Conservation (phyloP, 139 green algal species). For the Trebouxia sp. region DNA sequence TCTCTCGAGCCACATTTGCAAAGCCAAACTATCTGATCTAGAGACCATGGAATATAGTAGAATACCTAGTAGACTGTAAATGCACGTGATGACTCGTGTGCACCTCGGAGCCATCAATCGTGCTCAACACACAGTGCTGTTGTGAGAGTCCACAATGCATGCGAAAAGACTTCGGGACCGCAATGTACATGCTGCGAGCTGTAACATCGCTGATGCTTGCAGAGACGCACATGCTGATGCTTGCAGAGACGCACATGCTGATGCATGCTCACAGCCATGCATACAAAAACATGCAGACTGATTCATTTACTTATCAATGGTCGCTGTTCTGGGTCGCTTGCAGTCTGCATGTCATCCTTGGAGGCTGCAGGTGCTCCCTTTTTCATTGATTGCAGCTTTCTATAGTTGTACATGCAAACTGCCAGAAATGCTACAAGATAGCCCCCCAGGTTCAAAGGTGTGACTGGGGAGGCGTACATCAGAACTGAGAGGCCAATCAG, state of each 20-base stretch:
- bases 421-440: conserved; percentile 46
- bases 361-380: not conserved
- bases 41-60: too few relatives aligned
- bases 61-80: too few relatives aligned
- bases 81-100: too few relatives aligned
- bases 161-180: too few relatives aligned
- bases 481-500: conserved; percentile 92
- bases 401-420: conserved; percentile 27
- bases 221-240: not conserved
- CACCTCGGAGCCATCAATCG: too few relatives aligned
- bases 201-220: too few relatives aligned
- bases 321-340: not conserved
- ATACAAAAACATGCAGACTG: not conserved
- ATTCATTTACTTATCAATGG: not conserved
- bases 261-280: not conserved
- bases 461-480: conserved; percentile 88
- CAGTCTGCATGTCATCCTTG: conserved; percentile 21
- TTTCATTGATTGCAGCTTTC: conserved; percentile 28
- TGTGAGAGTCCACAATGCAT: too few relatives aligned
- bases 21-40: too few relatives aligned
- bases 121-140: too few relatives aligned
- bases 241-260: not conserved
- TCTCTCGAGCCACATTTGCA: too few relatives aligned
- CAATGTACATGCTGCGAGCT: too few relatives aligned
- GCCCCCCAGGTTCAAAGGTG: conserved; percentile 82